phyloP scores from a whole-genome alignment of 495 filamentous ascomycete genomes.

The Penicillium ochrochloron region DNA sequence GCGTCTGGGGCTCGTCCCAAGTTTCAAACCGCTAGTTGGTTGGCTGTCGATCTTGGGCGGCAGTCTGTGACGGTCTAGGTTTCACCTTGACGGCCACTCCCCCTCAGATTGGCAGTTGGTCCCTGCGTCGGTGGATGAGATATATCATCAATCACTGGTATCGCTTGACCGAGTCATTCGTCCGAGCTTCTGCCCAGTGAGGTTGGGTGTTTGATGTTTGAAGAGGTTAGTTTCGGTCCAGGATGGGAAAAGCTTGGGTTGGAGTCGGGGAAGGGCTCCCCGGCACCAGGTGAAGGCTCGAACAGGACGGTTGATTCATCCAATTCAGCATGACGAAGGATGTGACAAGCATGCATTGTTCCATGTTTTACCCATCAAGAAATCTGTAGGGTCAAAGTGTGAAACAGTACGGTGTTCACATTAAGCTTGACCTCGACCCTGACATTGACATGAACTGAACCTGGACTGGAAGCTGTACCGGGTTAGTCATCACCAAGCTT shows the following conservation, averaged over 20 bases:
- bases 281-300: neutral
- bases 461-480: neutral
- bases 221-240: conserved; percentile 17
- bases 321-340: neutral
- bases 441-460: neutral
- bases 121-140: conserved; percentile 10
- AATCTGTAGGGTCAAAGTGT: neutral
- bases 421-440: neutral
- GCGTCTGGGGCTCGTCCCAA: conserved; percentile 2
- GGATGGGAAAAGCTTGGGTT: conserved; percentile 19
- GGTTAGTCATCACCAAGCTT: neutral
- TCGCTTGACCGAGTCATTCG: conserved; percentile 25
- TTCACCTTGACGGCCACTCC: conserved; percentile 30
- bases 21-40: conserved; percentile 23
- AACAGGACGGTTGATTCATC: neutral
- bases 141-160: conserved; percentile 18
- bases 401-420: neutral
- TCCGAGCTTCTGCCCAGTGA: conserved; percentile 14
- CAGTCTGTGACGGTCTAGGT: conserved; percentile 41
- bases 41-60: conserved; percentile 35
- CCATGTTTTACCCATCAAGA: neutral
- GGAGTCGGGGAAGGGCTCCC: neutral
- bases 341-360: neutral
- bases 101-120: conserved; percentile 21
- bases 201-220: conserved; percentile 15